These are phyloP conservation scores for Ramaria sp. DNA, from an alignment of 768 basidiomycete species.

Conservation along the genomic window DNA sequence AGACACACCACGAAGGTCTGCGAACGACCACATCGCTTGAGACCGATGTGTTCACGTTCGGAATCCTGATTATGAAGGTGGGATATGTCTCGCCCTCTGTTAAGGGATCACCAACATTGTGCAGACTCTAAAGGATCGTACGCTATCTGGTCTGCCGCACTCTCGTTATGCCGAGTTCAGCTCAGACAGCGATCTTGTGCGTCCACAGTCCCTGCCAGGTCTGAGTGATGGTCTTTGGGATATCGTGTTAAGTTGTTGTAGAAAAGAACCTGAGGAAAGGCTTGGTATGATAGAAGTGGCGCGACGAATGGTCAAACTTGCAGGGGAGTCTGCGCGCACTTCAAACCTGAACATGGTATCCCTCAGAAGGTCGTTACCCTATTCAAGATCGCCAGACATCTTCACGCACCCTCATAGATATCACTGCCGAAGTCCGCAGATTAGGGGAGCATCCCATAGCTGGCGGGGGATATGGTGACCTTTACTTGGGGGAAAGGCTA, in stretches of 20 bases:
- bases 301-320: neutral
- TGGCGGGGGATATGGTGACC: conserved; percentile 11
- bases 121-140: neutral
- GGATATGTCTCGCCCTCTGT: neutral
- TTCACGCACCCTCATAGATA: conserved; percentile 1
- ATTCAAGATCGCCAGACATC: neutral
- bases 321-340: neutral
- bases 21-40: neutral
- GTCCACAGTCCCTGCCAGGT: neutral
- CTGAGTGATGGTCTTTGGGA: neutral
- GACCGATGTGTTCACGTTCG: conserved; percentile 2
- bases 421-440: conserved; percentile 8
- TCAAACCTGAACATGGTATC: neutral
- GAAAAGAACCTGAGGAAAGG: neutral
- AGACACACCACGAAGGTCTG: neutral
- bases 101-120: neutral
- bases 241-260: neutral
- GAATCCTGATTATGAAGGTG: neutral
- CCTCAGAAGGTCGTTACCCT: neutral
- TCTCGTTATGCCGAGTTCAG: neutral
- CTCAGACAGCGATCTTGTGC: neutral
- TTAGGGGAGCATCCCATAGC: conserved; percentile 7
- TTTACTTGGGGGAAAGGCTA: conserved; percentile 9
- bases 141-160: neutral
- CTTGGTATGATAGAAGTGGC: neutral